Percentiles rank a stretch among this genome's conserved stretches.
These are phyloP conservation scores for Capsicum pubescens DNA, from an alignment of 257 asterid genomes.

Conservation along the genomic window DNA sequence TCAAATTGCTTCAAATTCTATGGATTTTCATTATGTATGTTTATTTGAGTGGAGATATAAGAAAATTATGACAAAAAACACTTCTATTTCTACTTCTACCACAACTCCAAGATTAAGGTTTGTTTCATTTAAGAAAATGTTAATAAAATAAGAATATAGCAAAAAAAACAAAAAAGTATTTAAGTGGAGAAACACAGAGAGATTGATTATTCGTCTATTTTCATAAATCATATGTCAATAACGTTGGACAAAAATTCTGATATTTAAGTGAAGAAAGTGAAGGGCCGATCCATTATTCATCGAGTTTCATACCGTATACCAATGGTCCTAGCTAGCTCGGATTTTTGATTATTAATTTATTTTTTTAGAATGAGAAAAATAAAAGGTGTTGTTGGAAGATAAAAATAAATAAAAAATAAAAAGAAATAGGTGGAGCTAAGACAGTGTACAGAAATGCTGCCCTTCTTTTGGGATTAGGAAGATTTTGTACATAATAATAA, in stretches of 20 bases:
- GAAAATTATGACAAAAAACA: conserved; percentile 46
- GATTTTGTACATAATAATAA: conserved; percentile 44
- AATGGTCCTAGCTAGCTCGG: too few species aligned
- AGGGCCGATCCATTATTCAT: too few species aligned
- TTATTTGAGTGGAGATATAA: conserved; percentile 40
- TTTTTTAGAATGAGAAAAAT: not conserved
- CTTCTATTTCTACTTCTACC: conserved; percentile 35
- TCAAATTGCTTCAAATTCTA: not conserved
- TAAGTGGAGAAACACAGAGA: not conserved
- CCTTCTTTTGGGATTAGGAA: conserved; percentile 41
- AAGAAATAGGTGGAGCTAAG: conserved; percentile 15
- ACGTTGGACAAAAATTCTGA: too few species aligned
- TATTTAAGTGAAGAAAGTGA: too few species aligned
- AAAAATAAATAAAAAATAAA: not conserved
- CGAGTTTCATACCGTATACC: too few species aligned
- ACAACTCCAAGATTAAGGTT: conserved; percentile 49
- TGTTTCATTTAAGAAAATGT: conserved; percentile 29
- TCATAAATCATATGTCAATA: too few species aligned
- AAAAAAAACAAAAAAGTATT: not conserved
- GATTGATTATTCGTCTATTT: not conserved
- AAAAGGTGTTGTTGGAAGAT: not conserved
- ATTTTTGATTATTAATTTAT: too few species aligned
- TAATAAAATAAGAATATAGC: not conserved
- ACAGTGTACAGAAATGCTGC: conserved; percentile 60
- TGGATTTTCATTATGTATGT: not conserved